phyloP scores from a whole-genome alignment of 257 asterid species.

The Primulina eburnea region DNA sequence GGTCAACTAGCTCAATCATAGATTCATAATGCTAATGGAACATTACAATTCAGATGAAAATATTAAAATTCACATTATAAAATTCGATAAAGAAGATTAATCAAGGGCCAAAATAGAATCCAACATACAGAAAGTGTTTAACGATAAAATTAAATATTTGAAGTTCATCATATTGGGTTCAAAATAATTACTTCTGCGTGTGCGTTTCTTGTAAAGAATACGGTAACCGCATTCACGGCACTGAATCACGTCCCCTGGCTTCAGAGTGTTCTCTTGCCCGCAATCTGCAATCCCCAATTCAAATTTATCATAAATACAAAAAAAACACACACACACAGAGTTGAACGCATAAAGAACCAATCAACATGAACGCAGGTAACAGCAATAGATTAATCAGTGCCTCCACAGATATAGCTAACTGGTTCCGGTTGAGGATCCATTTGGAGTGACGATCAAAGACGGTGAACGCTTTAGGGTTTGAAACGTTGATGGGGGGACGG shows the following conservation, averaged over 20 bases:
- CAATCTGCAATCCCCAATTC: conserved; percentile 52
- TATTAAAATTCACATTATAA: no score
- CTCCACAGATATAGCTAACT: conserved; percentile 70
- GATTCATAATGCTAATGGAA: no score
- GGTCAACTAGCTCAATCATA: no score
- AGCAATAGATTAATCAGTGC: conserved; percentile 21
- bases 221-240: conserved; percentile 92
- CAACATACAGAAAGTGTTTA: background rate
- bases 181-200: conserved; percentile 59
- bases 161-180: background rate
- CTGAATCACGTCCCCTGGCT: conserved; percentile 79
- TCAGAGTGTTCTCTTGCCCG: conserved; percentile 83
- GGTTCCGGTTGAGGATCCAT: conserved; percentile 84
- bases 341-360: background rate
- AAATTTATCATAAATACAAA: background rate
- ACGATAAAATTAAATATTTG: background rate
- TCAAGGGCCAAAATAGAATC: background rate
- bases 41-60: background rate
- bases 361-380: background rate
- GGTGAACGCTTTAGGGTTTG: background rate
- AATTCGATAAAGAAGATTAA: background rate
- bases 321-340: background rate
- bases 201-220: conserved; percentile 88
- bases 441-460: background rate
- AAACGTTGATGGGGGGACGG: background rate